phyloP scores from a whole-genome alignment of 768 basidiomycete species.

The Fomitopsis pulvina region DNA sequence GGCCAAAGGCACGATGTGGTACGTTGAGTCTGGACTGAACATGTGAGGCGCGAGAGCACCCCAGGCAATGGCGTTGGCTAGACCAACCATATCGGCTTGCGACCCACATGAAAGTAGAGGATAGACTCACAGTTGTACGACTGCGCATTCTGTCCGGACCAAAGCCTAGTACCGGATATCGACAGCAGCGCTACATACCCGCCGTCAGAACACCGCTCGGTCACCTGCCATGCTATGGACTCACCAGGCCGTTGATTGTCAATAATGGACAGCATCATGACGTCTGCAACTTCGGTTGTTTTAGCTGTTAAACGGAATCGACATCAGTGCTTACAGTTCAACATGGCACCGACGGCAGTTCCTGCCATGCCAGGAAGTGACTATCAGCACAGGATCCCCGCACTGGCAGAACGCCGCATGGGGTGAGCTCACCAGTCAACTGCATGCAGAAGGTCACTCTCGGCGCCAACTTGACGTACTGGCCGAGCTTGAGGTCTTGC shows the following conservation, averaged over 20 bases:
- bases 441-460: constrained; percentile 46
- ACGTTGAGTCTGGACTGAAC: constrained; percentile 10
- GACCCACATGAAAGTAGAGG: not conserved
- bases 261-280: constrained; percentile 25
- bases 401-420: too few species aligned
- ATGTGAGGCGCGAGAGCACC: constrained; percentile 37
- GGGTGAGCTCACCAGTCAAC: constrained; percentile 24
- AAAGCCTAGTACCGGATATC: constrained; percentile 46
- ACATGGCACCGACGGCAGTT: constrained; percentile 44
- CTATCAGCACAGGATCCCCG: too few species aligned
- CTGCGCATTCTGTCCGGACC: constrained; percentile 46
- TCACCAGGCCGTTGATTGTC: constrained; percentile 9
- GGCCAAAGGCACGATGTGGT: constrained; percentile 25
- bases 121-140: constrained; percentile 30
- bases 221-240: not conserved
- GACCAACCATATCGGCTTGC: not conserved
- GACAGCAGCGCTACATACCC: constrained; percentile 28
- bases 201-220: not conserved
- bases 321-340: constrained; percentile 28
- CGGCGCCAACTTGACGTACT: constrained; percentile 55
- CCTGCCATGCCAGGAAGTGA: not conserved
- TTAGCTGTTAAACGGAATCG: not conserved
- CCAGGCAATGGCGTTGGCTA: constrained; percentile 43
- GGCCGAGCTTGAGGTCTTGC: constrained; percentile 53
- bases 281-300: constrained; percentile 10